These are phyloP conservation scores for Draba incana DNA, from an alignment of 345 rosid species.

Conservation along the genomic window DNA sequence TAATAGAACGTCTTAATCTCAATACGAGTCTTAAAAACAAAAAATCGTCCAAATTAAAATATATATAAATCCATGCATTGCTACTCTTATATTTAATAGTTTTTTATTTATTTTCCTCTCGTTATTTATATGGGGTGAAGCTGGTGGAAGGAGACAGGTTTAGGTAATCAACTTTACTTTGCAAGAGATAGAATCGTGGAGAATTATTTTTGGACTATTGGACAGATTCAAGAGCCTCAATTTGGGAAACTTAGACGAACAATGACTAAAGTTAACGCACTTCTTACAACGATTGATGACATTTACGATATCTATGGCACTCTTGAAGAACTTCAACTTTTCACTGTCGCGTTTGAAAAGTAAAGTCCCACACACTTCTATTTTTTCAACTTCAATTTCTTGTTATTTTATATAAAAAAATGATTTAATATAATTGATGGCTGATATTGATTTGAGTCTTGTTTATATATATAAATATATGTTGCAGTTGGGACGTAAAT, in stretches of 20 bases:
- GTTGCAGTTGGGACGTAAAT: constrained; percentile 41
- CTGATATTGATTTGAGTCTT: background rate
- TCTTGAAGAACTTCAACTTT: constrained; percentile 47
- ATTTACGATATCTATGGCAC: constrained; percentile 52
- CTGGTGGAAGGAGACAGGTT: constrained; percentile 50
- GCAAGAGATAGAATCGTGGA: constrained; percentile 50
- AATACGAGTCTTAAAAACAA: too few relatives aligned
- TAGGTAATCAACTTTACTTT: constrained; percentile 37
- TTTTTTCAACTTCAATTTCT: background rate
- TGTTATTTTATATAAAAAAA: background rate
- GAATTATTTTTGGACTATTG: constrained; percentile 46
- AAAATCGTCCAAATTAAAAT: too few relatives aligned
- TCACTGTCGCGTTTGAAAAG: constrained; percentile 46
- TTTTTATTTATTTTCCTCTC: background rate
- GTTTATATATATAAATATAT: background rate
- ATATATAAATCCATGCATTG: too few relatives aligned
- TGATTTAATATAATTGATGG: background rate
- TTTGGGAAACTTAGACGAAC: constrained; percentile 26
- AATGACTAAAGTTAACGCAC: constrained; percentile 36
- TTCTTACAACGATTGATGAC: constrained; percentile 46
- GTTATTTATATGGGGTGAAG: constrained; percentile 28
- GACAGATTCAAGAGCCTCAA: constrained; percentile 43
- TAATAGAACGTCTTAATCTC: too few relatives aligned
- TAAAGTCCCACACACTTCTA: constrained; percentile 7
- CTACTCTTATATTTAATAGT: background rate